These are phyloP conservation scores for Geranium incanum DNA, from an alignment of 441 rosid species.

Conservation along the genomic window DNA sequence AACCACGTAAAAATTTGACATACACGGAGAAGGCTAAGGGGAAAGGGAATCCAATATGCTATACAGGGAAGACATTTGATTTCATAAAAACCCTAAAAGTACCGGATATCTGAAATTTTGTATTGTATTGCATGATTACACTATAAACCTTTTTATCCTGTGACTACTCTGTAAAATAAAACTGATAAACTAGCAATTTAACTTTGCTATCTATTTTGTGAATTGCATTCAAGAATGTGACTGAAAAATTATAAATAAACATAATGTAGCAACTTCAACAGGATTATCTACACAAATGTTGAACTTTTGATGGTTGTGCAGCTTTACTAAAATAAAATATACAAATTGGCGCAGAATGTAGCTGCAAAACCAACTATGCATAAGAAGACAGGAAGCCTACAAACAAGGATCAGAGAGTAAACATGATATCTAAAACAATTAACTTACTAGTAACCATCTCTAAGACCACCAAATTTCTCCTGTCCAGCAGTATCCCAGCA, in stretches of 20 bases:
- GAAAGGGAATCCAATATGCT: background rate
- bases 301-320: background rate
- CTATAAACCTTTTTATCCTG: no score
- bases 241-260: background rate
- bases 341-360: background rate
- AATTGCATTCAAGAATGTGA: background rate
- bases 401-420: background rate
- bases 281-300: background rate
- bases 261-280: background rate
- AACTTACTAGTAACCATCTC: conserved; percentile 70
- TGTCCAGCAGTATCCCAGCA: conserved; percentile 75
- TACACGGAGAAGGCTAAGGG: background rate
- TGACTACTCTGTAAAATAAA: no score
- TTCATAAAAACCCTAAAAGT: background rate
- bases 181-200: no score
- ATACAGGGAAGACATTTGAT: background rate
- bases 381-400: background rate
- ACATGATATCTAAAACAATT: background rate
- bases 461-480: conserved; percentile 55
- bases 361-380: background rate
- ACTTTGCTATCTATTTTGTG: background rate
- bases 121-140: no score
- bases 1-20: background rate
- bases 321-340: background rate
- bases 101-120: no score